These are phyloP conservation scores for Candida mattraensis DNA, from an alignment of 805 yeast genomes.

Conservation along the genomic window DNA sequence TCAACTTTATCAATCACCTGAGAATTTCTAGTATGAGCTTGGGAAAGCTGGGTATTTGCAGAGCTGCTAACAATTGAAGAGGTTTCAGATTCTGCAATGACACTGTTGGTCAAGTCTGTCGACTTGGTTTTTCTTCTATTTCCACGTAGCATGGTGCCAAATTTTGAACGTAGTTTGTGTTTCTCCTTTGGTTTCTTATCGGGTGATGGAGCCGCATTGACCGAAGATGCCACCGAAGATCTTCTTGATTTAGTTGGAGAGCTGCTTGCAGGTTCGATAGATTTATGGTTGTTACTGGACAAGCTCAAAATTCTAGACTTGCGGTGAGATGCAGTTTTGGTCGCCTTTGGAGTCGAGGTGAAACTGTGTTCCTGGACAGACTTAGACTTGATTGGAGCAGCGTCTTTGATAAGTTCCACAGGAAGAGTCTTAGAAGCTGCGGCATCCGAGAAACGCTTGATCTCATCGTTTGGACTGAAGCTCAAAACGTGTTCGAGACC, in stretches of 20 bases:
- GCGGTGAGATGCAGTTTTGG: conserved; percentile 10
- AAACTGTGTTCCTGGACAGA: conserved; percentile 16
- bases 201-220: conserved; percentile 9
- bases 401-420: conserved; percentile 23
- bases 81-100: conserved; percentile 35
- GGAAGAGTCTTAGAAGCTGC: conserved; percentile 30
- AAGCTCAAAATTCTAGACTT: conserved; percentile 14
- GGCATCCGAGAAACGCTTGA: conserved; percentile 51
- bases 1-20: too few relatives aligned
- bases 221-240: conserved; percentile 15
- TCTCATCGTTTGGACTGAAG: conserved; percentile 61
- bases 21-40: too few relatives aligned
- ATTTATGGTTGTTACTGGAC: conserved; percentile 9
- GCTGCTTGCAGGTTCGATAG: conserved; percentile 7
- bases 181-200: conserved; percentile 29
- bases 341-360: conserved; percentile 18
- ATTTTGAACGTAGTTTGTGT: conserved; percentile 57
- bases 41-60: too few relatives aligned
- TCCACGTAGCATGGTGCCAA: conserved; percentile 65
- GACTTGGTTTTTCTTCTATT: conserved; percentile 56
- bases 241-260: conserved; percentile 17
- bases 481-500: conserved; percentile 65
- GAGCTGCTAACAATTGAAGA: conserved; percentile 29
- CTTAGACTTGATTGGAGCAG: conserved; percentile 7
- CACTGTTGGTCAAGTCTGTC: conserved; percentile 17